These are phyloP conservation scores for Macrophomina phaseolina DNA, from an alignment of 2,329 filamentous ascomycete species.

Conservation along the genomic window DNA sequence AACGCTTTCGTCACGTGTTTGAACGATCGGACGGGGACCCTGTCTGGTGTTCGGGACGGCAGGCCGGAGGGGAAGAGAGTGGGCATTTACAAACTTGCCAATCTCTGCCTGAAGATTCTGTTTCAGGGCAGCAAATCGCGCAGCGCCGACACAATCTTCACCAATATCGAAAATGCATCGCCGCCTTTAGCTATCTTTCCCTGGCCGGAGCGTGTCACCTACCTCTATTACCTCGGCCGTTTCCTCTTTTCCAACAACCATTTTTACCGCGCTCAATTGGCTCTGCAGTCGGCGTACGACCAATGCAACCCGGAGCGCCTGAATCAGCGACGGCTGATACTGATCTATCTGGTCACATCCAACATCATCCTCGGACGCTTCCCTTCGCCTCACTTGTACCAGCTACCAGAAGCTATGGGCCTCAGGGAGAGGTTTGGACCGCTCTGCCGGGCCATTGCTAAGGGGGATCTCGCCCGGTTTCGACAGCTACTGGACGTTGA, in stretches of 20 bases:
- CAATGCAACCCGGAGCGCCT: constrained; percentile 64
- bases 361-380: constrained; percentile 88
- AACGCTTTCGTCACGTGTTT: constrained; percentile 90
- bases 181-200: constrained; percentile 83
- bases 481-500: constrained; percentile 63
- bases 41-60: constrained; percentile 60
- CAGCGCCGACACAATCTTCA: constrained; percentile 86
- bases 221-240: constrained; percentile 90
- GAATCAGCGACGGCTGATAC: constrained; percentile 77
- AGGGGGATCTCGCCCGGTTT: constrained; percentile 77
- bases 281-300: constrained; percentile 78
- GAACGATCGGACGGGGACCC: constrained; percentile 74
- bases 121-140: constrained; percentile 87
- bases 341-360: constrained; percentile 81
- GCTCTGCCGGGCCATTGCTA: constrained; percentile 72
- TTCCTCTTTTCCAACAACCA: constrained; percentile 87
- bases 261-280: constrained; percentile 76
- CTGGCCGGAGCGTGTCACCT: constrained; percentile 85
- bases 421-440: constrained; percentile 73
- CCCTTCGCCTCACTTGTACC: constrained; percentile 70
- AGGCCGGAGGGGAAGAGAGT: constrained; percentile 82
- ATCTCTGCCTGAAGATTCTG: constrained; percentile 84
- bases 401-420: constrained; percentile 70
- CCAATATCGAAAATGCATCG: constrained; percentile 82
- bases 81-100: constrained; percentile 90